A percentile compares a stretch with the other conserved stretches of the same genome.
Evolutionary conservation across 371 early-diverging fungal genomes (phyloP).

Genomic region (Mucor circinelloides): DNA sequence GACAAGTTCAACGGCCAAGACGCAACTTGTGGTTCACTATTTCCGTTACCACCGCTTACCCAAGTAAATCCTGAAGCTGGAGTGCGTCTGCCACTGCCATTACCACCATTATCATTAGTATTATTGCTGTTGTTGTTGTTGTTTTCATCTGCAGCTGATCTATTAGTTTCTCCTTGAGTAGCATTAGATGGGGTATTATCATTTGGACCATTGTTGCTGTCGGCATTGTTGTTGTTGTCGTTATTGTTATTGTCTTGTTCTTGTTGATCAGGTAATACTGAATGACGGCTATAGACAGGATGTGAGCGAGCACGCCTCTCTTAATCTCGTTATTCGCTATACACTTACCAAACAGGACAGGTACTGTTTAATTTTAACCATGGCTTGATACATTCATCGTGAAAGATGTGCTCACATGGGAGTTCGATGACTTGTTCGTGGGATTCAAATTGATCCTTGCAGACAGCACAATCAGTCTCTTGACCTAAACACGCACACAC

Average conservation of each 20-base stretch:
- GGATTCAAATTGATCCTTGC: constrained; percentile 77
- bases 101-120: background rate
- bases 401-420: constrained; percentile 86
- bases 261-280: constrained; percentile 32
- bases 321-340: background rate
- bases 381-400: constrained; percentile 84
- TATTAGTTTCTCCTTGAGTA: constrained; percentile 1
- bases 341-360: constrained; percentile 86
- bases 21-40: background rate
- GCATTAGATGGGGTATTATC: background rate
- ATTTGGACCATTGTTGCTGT: constrained; percentile 7
- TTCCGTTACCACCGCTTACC: background rate
- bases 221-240: background rate
- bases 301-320: background rate
- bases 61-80: background rate
- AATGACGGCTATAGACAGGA: constrained; percentile 33
- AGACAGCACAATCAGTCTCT: constrained; percentile 73
- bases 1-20: constrained; percentile 9
- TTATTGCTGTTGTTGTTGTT: background rate
- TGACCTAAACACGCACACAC: constrained; percentile 33
- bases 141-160: constrained; percentile 1
- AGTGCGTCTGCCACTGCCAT: background rate
- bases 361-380: constrained; percentile 89
- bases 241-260: background rate
- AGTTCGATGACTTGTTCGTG: constrained; percentile 62